These are phyloP conservation scores for Termitomyces sp. DNA, from an alignment of 768 basidiomycete genomes.

Conservation along the genomic window DNA sequence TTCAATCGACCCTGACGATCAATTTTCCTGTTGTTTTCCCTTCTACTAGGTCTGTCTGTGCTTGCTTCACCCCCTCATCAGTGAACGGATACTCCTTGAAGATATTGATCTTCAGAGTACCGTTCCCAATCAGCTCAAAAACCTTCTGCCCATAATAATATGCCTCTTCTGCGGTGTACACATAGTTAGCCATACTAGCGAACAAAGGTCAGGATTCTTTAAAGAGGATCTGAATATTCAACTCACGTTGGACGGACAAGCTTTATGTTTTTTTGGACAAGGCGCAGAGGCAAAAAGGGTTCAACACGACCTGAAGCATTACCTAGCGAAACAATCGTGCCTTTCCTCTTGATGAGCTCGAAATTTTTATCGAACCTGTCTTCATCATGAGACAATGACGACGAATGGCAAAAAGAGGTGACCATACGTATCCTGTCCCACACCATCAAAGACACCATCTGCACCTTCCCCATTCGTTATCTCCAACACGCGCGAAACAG, in stretches of 20 bases:
- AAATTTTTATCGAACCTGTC: constrained; percentile 76
- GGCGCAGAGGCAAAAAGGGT: constrained; percentile 68
- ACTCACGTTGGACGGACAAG: constrained; percentile 68
- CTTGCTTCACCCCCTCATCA: constrained; percentile 67
- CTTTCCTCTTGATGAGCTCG: constrained; percentile 77
- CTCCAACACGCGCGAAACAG: constrained; percentile 67
- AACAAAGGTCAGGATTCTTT: background rate
- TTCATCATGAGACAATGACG: background rate
- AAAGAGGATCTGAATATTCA: background rate
- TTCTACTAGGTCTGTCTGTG: constrained; percentile 73
- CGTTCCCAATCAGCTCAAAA: constrained; percentile 57
- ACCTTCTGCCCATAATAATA: constrained; percentile 60
- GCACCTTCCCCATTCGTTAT: constrained; percentile 79
- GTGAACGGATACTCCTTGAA: constrained; percentile 83
- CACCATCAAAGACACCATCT: constrained; percentile 88
- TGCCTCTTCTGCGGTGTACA: constrained; percentile 70
- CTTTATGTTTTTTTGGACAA: constrained; percentile 80
- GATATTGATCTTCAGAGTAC: constrained; percentile 60
- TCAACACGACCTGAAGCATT: constrained; percentile 87
- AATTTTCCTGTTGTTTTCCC: no score
- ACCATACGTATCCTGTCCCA: constrained; percentile 95
- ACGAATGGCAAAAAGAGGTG: background rate
- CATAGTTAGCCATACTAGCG: constrained; percentile 69
- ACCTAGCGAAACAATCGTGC: constrained; percentile 85
- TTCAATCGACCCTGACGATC: constrained; percentile 64